Percentiles rank a stretch among this genome's conserved stretches.
Evolutionary conservation across 768 basidiomycete genomes (phyloP).

Genomic region (Pleurotus eryngii): DNA sequence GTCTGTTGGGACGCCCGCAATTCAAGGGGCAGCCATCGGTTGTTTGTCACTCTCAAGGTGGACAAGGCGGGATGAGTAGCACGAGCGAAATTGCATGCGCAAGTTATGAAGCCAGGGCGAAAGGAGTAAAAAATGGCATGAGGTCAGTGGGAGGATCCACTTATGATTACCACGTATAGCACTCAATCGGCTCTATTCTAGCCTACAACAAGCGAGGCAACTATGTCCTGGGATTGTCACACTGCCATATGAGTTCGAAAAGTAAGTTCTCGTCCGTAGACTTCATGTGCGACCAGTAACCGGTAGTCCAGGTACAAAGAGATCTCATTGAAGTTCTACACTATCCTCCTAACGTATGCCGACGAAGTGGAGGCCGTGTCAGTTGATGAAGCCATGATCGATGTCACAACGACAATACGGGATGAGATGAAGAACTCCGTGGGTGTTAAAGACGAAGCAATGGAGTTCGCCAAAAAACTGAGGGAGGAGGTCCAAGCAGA

Average conservation of each 20-base stretch:
- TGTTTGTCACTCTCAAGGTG: conserved; percentile 91
- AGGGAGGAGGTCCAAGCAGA: conserved; percentile 69
- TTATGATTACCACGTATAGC: not conserved
- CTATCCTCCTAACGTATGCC: conserved; percentile 83
- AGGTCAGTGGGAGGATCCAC: conserved; percentile 46
- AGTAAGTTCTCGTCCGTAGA: conserved; percentile 33
- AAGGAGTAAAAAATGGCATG: conserved; percentile 94
- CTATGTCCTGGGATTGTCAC: conserved; percentile 72
- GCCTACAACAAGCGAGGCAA: conserved; percentile 75
- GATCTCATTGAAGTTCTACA: conserved; percentile 86
- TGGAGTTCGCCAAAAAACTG: conserved; percentile 77
- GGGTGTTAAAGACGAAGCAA: conserved; percentile 54
- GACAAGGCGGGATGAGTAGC: conserved; percentile 66
- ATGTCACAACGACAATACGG: conserved; percentile 63
- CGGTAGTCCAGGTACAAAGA: conserved; percentile 69
- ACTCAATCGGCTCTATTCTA: conserved; percentile 20
- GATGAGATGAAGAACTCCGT: conserved; percentile 31
- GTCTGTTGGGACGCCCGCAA: conserved; percentile 74
- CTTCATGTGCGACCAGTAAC: not conserved
- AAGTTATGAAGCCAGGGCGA: conserved; percentile 88
- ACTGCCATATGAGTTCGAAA: conserved; percentile 93
- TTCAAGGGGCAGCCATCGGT: conserved; percentile 86
- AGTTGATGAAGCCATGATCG: conserved; percentile 93
- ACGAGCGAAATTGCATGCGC: conserved; percentile 95
- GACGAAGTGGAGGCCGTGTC: conserved; percentile 95